A percentile compares a stretch with the other conserved stretches of the same genome.
Conservation (phyloP, 2,329 filamentous ascomycete species). For the Epichloe gansuensis region DNA sequence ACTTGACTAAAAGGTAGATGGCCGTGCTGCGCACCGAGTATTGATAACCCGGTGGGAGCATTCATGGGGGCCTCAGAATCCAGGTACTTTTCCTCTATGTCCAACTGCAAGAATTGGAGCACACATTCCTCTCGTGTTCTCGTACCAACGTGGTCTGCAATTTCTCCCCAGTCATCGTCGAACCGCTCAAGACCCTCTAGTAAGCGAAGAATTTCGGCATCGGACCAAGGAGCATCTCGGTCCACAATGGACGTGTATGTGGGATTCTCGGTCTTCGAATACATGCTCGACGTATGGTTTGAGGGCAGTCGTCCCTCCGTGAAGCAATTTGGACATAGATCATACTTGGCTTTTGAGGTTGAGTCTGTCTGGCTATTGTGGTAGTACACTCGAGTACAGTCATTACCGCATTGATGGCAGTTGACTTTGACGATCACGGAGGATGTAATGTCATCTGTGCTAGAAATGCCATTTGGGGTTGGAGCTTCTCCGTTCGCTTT, state of each 20-base stretch:
- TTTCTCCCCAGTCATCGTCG: conserved; percentile 90
- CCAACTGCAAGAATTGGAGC: conserved; percentile 86
- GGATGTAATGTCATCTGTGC: conserved; percentile 50
- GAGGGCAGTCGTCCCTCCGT: conserved; percentile 71
- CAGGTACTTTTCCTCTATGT: conserved; percentile 95
- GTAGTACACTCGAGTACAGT: conserved; percentile 60
- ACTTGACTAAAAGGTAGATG: conserved; percentile 81
- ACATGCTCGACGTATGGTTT: conserved; percentile 68
- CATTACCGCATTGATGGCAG: conserved; percentile 84
- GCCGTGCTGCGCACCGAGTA: conserved; percentile 62
- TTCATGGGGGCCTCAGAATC: conserved; percentile 52
- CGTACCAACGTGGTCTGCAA: conserved; percentile 83
- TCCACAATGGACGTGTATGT: conserved; percentile 67
- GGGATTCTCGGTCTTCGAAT: conserved; percentile 81
- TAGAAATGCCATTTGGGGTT: conserved; percentile 49
- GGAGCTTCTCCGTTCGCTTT: conserved; percentile 66
- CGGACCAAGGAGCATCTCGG: conserved; percentile 78
- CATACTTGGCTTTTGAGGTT: conserved; percentile 61
- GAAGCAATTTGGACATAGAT: conserved; percentile 85
- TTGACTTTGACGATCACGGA: conserved; percentile 56
- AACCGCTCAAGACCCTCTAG: conserved; percentile 86
- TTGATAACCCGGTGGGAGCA: conserved; percentile 43
- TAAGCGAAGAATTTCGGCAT: conserved; percentile 76
- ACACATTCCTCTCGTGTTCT: conserved; percentile 93
- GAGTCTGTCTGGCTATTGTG: conserved; percentile 43